phyloP scores from a whole-genome alignment of 2,329 filamentous ascomycete genomes.

The Thermomyces lanuginosus region DNA sequence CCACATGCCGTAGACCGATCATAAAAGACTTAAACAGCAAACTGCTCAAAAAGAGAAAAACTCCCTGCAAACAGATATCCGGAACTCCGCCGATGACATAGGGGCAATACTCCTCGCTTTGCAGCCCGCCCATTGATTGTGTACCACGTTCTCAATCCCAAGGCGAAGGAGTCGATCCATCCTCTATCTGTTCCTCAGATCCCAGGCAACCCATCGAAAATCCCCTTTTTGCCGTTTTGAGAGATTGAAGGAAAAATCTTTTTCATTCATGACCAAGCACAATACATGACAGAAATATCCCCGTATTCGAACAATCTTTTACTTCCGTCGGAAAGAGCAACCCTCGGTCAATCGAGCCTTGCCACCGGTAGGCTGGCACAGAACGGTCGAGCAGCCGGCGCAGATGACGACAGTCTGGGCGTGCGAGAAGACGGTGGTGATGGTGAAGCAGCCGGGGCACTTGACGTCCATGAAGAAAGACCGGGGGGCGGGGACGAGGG shows the following conservation, averaged over 20 bases:
- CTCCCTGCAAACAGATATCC: too few relatives aligned
- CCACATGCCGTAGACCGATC: too few relatives aligned
- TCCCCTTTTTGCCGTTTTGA: conserved; percentile 3
- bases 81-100: conserved; percentile 6
- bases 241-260: conserved; percentile 11
- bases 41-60: too few relatives aligned
- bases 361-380: conserved; percentile 98
- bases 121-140: too few relatives aligned
- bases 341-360: conserved; percentile 98
- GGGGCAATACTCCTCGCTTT: too few relatives aligned
- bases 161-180: conserved; percentile 27
- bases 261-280: conserved; percentile 1
- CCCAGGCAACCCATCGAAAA: too few relatives aligned
- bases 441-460: conserved; percentile 99
- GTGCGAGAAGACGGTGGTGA: conserved; percentile 99
- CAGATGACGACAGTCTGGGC: conserved; percentile 99
- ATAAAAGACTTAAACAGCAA: too few relatives aligned
- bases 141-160: too few relatives aligned
- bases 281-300: conserved; percentile 5
- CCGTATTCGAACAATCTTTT: conserved; percentile 26
- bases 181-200: conserved; percentile 31
- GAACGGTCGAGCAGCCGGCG: conserved; percentile 97
- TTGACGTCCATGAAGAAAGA: conserved; percentile 99
- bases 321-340: conserved; percentile 99
- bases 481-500: conserved; percentile 84